These are phyloP conservation scores for Scutellaria barbata DNA, from an alignment of 257 asterid genomes.

Conservation along the genomic window DNA sequence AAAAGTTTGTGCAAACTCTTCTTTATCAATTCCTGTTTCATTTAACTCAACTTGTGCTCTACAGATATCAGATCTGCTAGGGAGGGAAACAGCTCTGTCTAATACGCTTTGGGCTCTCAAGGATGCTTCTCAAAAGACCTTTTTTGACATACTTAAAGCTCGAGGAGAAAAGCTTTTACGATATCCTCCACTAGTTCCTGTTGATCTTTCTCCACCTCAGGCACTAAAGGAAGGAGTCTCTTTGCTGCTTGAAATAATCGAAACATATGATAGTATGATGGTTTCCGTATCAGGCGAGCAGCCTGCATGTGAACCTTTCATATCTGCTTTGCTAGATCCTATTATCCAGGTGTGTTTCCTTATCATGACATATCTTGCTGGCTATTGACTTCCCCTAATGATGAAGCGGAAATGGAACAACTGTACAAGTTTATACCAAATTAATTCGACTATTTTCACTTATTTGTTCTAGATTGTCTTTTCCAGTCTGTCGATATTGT, in stretches of 20 bases:
- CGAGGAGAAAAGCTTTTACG: constrained; percentile 95
- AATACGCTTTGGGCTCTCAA: constrained; percentile 90
- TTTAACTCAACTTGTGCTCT: constrained; percentile 34
- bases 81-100: constrained; percentile 88
- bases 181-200: constrained; percentile 92
- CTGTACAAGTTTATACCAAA: background rate
- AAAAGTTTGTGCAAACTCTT: background rate
- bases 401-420: constrained; percentile 24
- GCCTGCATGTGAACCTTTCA: constrained; percentile 84
- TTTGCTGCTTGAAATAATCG: constrained; percentile 85
- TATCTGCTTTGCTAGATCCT: constrained; percentile 95
- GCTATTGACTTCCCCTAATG: constrained; percentile 2
- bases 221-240: constrained; percentile 92
- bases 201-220: constrained; percentile 93
- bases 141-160: constrained; percentile 81
- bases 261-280: constrained; percentile 88
- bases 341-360: constrained; percentile 71
- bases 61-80: constrained; percentile 91
- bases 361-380: constrained; percentile 23
- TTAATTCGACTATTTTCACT: constrained; percentile 16
- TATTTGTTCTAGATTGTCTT: constrained; percentile 17
- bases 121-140: constrained; percentile 94
- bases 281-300: constrained; percentile 72
- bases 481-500: constrained; percentile 18
- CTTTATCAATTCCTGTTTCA: constrained; percentile 25